Conservation (phyloP, 768 basidiomycete genomes). For the Rhizopogon rudus region DNA sequence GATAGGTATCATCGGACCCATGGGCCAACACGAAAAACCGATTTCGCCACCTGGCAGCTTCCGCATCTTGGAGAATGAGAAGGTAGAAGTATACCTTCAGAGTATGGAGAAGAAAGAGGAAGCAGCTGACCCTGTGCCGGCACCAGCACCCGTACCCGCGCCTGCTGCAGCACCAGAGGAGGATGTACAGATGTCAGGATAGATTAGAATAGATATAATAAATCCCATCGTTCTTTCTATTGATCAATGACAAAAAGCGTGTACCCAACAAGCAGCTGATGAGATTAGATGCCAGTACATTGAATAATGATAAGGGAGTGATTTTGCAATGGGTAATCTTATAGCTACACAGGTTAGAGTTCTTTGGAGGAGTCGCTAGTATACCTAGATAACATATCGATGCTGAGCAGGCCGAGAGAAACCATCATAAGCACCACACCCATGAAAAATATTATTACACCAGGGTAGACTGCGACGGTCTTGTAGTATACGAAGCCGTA, state of each 20-base stretch:
- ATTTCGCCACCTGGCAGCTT: slow-evolving; percentile 57
- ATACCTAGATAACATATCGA: no score
- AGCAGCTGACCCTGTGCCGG: slow-evolving; percentile 33
- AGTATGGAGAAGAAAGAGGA: slow-evolving; percentile 73
- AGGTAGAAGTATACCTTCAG: slow-evolving; percentile 67
- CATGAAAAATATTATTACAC: no score
- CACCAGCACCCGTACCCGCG: slow-evolving; percentile 32
- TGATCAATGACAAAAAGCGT: not conserved
- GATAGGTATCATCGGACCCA: slow-evolving; percentile 85
- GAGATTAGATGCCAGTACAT: not conserved
- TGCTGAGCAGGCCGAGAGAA: no score
- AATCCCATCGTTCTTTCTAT: slow-evolving; percentile 5
- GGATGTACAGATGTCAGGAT: slow-evolving; percentile 86
- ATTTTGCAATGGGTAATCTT: no score
- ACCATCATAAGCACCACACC: no score
- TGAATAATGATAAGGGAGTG: no score
- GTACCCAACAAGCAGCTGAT: not conserved
- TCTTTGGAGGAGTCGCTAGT: no score
- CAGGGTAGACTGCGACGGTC: no score
- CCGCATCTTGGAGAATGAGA: slow-evolving; percentile 84
- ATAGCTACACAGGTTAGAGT: no score
- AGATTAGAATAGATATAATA: slow-evolving; percentile 21
- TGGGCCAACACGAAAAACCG: slow-evolving; percentile 52
- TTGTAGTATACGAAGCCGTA: no score
- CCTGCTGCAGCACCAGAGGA: slow-evolving; percentile 37